Evolutionary conservation across 2,329 filamentous ascomycete genomes (phyloP).

Genomic region (Pseudopithomyces maydicus): DNA sequence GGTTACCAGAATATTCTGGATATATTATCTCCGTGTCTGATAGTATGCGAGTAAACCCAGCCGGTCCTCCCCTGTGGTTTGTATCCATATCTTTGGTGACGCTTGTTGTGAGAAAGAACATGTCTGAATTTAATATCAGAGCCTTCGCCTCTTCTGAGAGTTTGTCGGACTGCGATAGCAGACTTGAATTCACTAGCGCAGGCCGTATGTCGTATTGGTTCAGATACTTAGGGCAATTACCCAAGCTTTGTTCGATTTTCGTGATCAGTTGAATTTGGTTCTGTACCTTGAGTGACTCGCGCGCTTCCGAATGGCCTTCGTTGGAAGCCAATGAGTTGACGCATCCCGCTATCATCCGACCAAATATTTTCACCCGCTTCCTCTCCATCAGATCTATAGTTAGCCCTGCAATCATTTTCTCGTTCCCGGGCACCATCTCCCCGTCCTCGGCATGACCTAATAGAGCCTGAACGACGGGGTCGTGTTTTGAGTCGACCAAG

Average conservation of each 20-base stretch:
- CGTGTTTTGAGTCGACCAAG: conserved; percentile 63
- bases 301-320: conserved; percentile 29
- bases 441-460: conserved; percentile 54
- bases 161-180: conserved; percentile 54
- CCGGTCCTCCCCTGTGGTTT: conserved; percentile 77
- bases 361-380: conserved; percentile 75
- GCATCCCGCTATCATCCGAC: conserved; percentile 69
- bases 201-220: conserved; percentile 71
- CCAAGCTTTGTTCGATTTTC: conserved; percentile 71
- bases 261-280: conserved; percentile 65
- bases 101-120: conserved; percentile 78
- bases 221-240: conserved; percentile 87
- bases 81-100: conserved; percentile 74
- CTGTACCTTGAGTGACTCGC: conserved; percentile 18
- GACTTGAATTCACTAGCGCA: conserved; percentile 58
- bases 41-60: conserved; percentile 74
- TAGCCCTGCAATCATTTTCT: conserved; percentile 65
- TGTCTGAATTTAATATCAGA: conserved; percentile 68
- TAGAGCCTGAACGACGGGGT: conserved; percentile 72
- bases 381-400: conserved; percentile 69
- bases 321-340: conserved; percentile 47
- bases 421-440: conserved; percentile 46
- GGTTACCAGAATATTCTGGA: conserved; percentile 85
- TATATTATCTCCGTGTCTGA: conserved; percentile 70
- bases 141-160: conserved; percentile 62